A percentile compares a stretch with the other conserved stretches of the same genome.
phyloP scores from a whole-genome alignment of 768 basidiomycete genomes.

The Russula brevipes region DNA sequence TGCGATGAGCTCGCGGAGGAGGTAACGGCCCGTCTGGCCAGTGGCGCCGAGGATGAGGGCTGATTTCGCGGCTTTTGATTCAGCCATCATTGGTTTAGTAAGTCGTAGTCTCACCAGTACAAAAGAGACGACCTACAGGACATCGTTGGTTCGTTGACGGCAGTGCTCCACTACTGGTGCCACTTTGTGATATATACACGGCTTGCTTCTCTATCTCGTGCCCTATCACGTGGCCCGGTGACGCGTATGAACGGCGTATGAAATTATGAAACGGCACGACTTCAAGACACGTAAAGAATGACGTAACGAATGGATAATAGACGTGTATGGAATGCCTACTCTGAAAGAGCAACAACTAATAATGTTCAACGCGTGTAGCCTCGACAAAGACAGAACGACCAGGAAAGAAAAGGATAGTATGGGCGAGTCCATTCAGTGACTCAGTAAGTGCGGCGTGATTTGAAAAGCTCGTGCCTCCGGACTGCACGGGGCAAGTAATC shows the following conservation, averaged over 20 bases:
- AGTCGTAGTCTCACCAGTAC: neutral
- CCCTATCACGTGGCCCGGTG: too few relatives aligned
- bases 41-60: constrained; percentile 77
- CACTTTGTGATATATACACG: too few relatives aligned
- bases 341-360: too few relatives aligned
- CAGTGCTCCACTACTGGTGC: too few relatives aligned
- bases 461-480: neutral
- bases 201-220: too few relatives aligned
- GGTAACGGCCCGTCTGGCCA: constrained; percentile 57
- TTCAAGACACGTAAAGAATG: too few relatives aligned
- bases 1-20: constrained; percentile 58
- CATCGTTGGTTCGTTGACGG: neutral
- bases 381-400: neutral
- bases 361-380: neutral
- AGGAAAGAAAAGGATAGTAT: neutral
- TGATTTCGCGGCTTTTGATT: constrained; percentile 25
- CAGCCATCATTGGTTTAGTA: neutral
- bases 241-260: too few relatives aligned
- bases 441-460: neutral
- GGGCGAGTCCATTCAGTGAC: neutral
- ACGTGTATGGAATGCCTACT: too few relatives aligned
- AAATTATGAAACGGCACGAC: too few relatives aligned
- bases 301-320: too few relatives aligned
- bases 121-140: neutral
- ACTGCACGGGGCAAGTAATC: neutral